phyloP scores from a whole-genome alignment of 202 grass and related monocot genomes.

The Cymbopogon flexuosus region DNA sequence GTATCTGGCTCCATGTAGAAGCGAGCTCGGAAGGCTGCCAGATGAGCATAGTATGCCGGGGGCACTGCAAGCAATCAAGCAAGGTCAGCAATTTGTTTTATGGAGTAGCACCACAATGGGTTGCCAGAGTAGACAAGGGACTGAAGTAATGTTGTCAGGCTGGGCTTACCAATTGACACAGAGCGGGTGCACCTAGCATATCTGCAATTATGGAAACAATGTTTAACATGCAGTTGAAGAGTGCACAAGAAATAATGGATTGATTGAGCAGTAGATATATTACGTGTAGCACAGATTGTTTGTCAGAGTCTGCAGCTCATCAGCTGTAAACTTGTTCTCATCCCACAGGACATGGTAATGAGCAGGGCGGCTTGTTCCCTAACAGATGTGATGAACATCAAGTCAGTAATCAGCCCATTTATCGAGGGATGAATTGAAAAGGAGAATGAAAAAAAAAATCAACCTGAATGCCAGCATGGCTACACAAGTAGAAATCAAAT shows the following conservation, averaged over 20 bases:
- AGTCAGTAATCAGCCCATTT: conserved; percentile 27
- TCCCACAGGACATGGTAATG: conserved; percentile 99
- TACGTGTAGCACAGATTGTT: conserved; percentile 99
- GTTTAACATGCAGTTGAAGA: background rate
- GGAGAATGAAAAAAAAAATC: background rate
- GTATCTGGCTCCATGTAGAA: conserved; percentile 97
- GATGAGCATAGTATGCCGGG: conserved; percentile 94
- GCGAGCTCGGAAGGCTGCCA: conserved; percentile 91
- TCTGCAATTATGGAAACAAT: conserved; percentile 34
- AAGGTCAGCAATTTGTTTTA: background rate
- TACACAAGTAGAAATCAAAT: conserved; percentile 94
- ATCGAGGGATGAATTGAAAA: background rate
- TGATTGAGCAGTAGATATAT: conserved; percentile 14
- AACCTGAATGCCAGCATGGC: conserved; percentile 94
- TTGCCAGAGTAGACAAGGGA: background rate
- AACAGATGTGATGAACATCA: background rate
- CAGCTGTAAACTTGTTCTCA: conserved; percentile 92
- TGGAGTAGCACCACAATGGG: background rate
- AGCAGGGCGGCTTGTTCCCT: conserved; percentile 94
- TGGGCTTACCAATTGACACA: conserved; percentile 78
- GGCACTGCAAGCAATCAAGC: conserved; percentile 53
- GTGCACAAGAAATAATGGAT: background rate
- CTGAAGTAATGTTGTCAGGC: background rate
- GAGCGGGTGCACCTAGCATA: conserved; percentile 96
- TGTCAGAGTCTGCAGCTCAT: conserved; percentile 77